These are phyloP conservation scores for Pterulicium gracile DNA, from an alignment of 1,284 basidiomycete genomes.

Conservation along the genomic window DNA sequence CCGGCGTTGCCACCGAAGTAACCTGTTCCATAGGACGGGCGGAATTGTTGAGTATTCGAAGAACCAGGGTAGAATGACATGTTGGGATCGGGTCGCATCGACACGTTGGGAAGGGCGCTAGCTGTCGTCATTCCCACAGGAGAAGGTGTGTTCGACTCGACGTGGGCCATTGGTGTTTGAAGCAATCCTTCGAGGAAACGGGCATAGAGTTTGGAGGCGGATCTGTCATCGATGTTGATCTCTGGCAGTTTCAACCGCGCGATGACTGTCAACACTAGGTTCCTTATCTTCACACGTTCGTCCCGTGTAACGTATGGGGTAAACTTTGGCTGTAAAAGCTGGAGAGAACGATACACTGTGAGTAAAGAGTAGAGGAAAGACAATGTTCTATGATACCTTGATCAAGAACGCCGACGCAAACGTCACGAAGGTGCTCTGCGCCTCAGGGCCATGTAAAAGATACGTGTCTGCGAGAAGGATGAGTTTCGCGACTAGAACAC, in stretches of 20 bases:
- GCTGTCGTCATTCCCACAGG: neutral
- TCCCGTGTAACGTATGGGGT: conserved; percentile 42
- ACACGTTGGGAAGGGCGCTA: neutral
- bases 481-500: conserved; percentile 5
- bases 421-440: conserved; percentile 75
- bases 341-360: neutral
- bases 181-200: conserved; percentile 63
- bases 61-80: neutral
- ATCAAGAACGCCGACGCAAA: conserved; percentile 76
- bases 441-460: conserved; percentile 70
- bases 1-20: neutral
- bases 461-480: conserved; percentile 31
- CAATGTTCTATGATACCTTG: conserved; percentile 36
- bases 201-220: conserved; percentile 66
- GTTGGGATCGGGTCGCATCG: neutral
- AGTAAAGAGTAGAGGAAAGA: neutral
- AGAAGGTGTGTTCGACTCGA: conserved; percentile 9
- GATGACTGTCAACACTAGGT: conserved; percentile 50
- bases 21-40: neutral
- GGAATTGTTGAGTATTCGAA: neutral
- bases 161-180: conserved; percentile 38
- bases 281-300: conserved; percentile 48
- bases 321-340: conserved; percentile 69
- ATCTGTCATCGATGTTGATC: conserved; percentile 63
- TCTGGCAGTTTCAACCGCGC: conserved; percentile 54